Evolutionary conservation across 768 basidiomycete genomes (phyloP).

Genomic region (Scleroderma citrinum): DNA sequence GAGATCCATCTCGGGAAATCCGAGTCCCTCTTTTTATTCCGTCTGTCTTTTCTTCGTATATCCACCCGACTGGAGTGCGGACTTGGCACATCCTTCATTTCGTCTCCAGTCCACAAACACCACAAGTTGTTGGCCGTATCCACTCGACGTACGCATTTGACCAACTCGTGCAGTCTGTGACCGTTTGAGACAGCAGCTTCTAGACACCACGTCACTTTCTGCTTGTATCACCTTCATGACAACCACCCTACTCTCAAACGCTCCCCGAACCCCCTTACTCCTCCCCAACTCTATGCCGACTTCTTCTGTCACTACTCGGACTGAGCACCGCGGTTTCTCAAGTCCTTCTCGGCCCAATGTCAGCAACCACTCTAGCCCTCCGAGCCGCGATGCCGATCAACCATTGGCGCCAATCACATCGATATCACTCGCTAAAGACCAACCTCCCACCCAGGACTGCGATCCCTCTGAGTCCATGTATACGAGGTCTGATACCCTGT

Average conservation of each 20-base stretch:
- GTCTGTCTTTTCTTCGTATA: no score
- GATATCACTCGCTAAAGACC: not conserved
- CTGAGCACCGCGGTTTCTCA: not conserved
- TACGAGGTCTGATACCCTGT: not conserved
- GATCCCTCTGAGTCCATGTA: not conserved
- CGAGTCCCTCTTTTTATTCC: no score
- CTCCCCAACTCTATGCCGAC: constrained; percentile 1
- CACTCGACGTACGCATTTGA: not conserved
- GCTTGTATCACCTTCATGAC: not conserved
- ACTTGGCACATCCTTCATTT: no score
- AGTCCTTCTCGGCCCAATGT: not conserved
- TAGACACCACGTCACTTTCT: not conserved
- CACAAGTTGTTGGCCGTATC: not conserved
- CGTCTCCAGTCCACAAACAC: no score
- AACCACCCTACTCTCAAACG: not conserved
- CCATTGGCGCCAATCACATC: constrained; percentile 1
- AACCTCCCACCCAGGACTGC: not conserved
- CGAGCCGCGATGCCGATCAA: not conserved
- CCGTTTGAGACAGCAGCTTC: not conserved
- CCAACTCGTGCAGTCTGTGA: not conserved
- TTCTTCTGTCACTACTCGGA: not conserved
- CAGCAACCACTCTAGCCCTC: not conserved
- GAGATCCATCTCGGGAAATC: no score
- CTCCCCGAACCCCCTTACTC: not conserved
- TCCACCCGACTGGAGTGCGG: no score